A percentile compares a stretch with the other conserved stretches of the same genome.
These are phyloP conservation scores for Aspergillus persii DNA, from an alignment of 2,329 filamentous ascomycete species.

Conservation along the genomic window DNA sequence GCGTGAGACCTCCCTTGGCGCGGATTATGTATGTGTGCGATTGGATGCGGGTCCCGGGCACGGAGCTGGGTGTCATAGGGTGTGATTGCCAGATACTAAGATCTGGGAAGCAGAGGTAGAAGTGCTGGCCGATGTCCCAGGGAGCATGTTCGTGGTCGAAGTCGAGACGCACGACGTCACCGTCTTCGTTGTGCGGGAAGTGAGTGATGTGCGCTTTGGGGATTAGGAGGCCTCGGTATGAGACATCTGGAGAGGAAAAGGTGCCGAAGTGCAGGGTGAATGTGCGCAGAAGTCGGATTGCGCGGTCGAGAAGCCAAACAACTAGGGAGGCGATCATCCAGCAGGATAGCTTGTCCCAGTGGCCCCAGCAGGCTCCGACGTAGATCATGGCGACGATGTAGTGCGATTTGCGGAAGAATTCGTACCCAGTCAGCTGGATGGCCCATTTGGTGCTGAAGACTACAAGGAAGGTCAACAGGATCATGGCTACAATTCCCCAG, in stretches of 20 bases:
- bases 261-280: constrained; percentile 61
- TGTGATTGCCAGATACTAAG: constrained; percentile 70
- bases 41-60: constrained; percentile 42
- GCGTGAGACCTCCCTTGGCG: constrained; percentile 45
- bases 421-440: constrained; percentile 68
- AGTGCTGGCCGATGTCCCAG: constrained; percentile 69
- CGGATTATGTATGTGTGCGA: constrained; percentile 44
- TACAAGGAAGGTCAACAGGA: constrained; percentile 61
- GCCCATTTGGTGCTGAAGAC: constrained; percentile 58
- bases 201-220: constrained; percentile 51
- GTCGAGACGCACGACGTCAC: constrained; percentile 64
- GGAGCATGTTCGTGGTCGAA: constrained; percentile 60
- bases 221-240: constrained; percentile 50
- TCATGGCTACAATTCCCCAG: constrained; percentile 69
- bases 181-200: constrained; percentile 57
- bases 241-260: constrained; percentile 34
- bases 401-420: constrained; percentile 73
- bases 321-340: constrained; percentile 66
- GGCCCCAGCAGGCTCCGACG: constrained; percentile 71
- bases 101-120: constrained; percentile 66
- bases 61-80: constrained; percentile 64
- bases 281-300: constrained; percentile 57
- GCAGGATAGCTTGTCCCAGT: constrained; percentile 67
- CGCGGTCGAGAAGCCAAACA: constrained; percentile 65
- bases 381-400: constrained; percentile 72